These are phyloP conservation scores for Pneumocystis wakefieldiae DNA, from an alignment of 1,139 yeast species.

Conservation along the genomic window DNA sequence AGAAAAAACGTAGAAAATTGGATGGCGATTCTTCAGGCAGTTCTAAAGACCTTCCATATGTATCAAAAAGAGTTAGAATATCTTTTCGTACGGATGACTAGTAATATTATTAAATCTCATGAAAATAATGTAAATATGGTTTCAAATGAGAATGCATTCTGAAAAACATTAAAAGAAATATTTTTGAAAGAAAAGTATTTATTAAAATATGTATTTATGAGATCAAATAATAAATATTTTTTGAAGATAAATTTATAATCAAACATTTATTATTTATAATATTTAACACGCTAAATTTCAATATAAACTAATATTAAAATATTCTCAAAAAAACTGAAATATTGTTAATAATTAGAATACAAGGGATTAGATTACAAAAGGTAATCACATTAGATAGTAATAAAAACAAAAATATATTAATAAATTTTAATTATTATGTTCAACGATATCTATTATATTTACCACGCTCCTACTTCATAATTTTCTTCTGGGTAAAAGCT, in stretches of 20 bases:
- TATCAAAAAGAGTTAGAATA: not conserved
- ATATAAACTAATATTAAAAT: not conserved
- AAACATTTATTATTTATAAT: not conserved
- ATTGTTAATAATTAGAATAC: not conserved
- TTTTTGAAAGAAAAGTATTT: not conserved
- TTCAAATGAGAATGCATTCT: not conserved
- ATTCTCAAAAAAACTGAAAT: not conserved
- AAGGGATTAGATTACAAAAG: not conserved
- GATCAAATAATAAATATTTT: not conserved
- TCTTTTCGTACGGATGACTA: not conserved
- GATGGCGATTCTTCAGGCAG: not conserved
- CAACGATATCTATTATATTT: not conserved
- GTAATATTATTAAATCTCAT: not conserved
- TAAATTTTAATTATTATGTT: not conserved
- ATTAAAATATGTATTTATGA: not conserved
- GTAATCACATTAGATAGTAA: not conserved
- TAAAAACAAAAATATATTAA: not conserved
- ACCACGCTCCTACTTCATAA: constrained; percentile 19
- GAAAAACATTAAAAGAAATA: not conserved
- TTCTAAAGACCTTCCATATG: not conserved
- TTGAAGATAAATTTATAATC: constrained; percentile 29
- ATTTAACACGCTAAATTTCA: not conserved
- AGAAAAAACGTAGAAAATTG: not conserved
- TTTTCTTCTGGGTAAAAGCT: constrained; percentile 49
- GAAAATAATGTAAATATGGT: not conserved